Evolutionary conservation across 441 rosid species (phyloP).

Genomic region (Biscutella laevigata): DNA sequence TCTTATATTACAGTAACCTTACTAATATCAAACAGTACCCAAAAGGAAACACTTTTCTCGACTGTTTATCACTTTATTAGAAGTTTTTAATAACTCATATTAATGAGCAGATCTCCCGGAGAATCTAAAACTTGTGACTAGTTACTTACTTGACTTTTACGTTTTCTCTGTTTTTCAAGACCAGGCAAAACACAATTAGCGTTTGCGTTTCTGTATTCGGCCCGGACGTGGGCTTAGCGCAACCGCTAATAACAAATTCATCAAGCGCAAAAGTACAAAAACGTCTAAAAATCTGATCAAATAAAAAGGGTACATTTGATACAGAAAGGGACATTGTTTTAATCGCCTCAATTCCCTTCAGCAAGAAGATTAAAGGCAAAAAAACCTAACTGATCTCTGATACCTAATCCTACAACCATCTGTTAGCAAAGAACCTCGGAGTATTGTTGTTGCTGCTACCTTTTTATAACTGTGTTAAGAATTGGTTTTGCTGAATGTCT

Average conservation of each 20-base stretch:
- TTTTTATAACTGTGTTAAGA: conserved; percentile 22
- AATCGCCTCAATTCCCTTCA: background rate
- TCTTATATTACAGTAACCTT: background rate
- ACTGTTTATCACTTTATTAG: background rate
- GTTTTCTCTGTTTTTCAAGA: background rate
- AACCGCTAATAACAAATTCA: background rate
- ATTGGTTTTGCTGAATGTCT: conserved; percentile 14
- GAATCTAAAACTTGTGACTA: conserved; percentile 38
- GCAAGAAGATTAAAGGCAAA: too few species aligned
- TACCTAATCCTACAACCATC: conserved; percentile 18
- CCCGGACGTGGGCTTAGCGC: too few species aligned
- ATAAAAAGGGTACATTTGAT: background rate
- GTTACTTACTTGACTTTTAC: conserved; percentile 20
- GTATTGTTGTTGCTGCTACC: conserved; percentile 9
- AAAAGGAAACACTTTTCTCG: background rate
- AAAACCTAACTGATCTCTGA: conserved; percentile 19
- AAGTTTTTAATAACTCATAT: conserved; percentile 24
- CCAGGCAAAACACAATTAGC: too few species aligned
- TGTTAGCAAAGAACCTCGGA: conserved; percentile 16
- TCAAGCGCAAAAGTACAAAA: background rate
- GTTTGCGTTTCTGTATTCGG: too few species aligned
- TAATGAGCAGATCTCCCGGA: conserved; percentile 46
- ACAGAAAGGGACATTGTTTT: background rate
- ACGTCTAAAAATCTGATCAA: background rate
- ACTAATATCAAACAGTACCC: background rate